A percentile compares a stretch with the other conserved stretches of the same genome.
phyloP scores from a whole-genome alignment of 2,329 filamentous ascomycete species.

The Aspergillus intermedius region DNA sequence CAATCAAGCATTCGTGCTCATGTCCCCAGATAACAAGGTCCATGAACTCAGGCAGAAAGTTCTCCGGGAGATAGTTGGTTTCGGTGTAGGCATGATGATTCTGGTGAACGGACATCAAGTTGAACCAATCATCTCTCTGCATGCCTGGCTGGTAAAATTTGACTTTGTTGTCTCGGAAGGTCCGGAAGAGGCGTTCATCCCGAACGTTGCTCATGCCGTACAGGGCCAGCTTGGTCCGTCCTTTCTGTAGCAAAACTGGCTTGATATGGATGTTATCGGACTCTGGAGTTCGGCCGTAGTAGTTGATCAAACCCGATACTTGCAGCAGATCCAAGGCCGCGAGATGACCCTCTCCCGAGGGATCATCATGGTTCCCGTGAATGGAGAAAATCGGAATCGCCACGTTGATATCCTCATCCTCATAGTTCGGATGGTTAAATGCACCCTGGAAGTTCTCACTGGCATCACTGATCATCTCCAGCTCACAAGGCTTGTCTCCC shows the following conservation, averaged over 20 bases:
- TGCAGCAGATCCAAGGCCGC: slow-evolving; percentile 89
- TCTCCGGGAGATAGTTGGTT: slow-evolving; percentile 90
- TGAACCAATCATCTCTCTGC: slow-evolving; percentile 89
- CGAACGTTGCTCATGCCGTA: slow-evolving; percentile 95
- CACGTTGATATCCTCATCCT: slow-evolving; percentile 94
- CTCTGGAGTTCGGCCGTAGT: slow-evolving; percentile 86
- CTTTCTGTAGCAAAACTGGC: slow-evolving; percentile 88
- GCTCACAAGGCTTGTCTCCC: slow-evolving; percentile 88
- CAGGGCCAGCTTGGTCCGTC: slow-evolving; percentile 81
- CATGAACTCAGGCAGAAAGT: slow-evolving; percentile 83
- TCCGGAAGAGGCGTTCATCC: slow-evolving; percentile 89
- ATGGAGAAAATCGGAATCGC: slow-evolving; percentile 97
- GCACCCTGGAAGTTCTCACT: slow-evolving; percentile 83
- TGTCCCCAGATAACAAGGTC: slow-evolving; percentile 95
- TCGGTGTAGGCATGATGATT: slow-evolving; percentile 90
- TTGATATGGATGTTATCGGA: slow-evolving; percentile 91
- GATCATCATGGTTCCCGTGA: slow-evolving; percentile 96
- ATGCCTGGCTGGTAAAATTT: slow-evolving; percentile 81
- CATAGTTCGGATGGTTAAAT: slow-evolving; percentile 94
- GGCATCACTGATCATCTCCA: slow-evolving; percentile 90
- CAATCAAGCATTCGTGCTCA: slow-evolving; percentile 91
- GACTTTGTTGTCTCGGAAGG: slow-evolving; percentile 86
- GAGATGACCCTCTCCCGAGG: slow-evolving; percentile 88
- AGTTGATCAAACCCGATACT: slow-evolving; percentile 86
- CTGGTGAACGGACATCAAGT: slow-evolving; percentile 88